Evolutionary conservation across 139 green algal genomes (phyloP).

Genomic region (Chlamydomonas sphaeroides): DNA sequence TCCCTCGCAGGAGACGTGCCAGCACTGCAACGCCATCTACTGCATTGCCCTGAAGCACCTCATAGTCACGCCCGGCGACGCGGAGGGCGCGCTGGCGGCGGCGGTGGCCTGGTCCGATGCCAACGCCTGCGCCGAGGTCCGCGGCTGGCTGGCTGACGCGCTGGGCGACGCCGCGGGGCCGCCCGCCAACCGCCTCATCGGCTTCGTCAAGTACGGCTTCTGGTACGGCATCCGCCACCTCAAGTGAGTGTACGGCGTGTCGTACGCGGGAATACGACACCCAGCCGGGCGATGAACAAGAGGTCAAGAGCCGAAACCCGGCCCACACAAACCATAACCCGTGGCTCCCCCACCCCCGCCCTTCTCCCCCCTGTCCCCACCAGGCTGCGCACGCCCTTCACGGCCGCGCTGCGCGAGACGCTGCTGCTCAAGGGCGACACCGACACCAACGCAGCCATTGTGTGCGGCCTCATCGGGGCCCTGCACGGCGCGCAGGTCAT

Average conservation of each 20-base stretch:
- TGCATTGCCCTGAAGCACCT: slow-evolving; percentile 58
- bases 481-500: too few species aligned
- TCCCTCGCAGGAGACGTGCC: slow-evolving; percentile 16
- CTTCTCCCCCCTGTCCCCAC: too few species aligned
- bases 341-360: too few species aligned
- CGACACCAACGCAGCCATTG: slow-evolving; percentile 73
- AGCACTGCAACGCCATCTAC: slow-evolving; percentile 61
- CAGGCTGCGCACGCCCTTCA: slow-evolving; percentile 25
- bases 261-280: too few species aligned
- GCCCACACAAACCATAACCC: too few species aligned
- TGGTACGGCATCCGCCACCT: slow-evolving; percentile 53
- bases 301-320: too few species aligned
- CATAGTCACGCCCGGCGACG: slow-evolving; percentile 48
- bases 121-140: slow-evolving; percentile 6
- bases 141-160: slow-evolving; percentile 1
- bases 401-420: slow-evolving; percentile 40
- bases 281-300: too few species aligned
- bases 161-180: not conserved
- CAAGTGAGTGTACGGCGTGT: too few species aligned
- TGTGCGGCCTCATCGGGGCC: slow-evolving; percentile 54
- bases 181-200: slow-evolving; percentile 4
- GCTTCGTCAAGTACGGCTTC: slow-evolving; percentile 59
- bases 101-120: slow-evolving; percentile 40
- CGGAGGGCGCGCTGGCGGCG: slow-evolving; percentile 40
- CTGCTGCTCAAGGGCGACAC: slow-evolving; percentile 63